These are phyloP conservation scores for Fusarium sambucinum DNA, from an alignment of 2,329 filamentous ascomycete genomes.

Conservation along the genomic window DNA sequence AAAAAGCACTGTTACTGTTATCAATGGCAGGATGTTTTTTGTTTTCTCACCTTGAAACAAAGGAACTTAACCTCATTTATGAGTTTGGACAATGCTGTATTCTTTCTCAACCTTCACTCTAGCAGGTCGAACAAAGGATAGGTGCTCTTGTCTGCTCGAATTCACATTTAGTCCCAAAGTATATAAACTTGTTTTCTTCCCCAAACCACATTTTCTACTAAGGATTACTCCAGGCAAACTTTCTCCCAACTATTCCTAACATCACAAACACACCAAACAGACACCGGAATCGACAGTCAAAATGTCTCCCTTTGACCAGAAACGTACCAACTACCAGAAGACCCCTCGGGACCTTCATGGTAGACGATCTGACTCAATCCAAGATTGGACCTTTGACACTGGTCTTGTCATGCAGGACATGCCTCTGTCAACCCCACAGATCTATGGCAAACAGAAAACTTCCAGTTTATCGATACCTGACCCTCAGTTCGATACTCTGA, in stretches of 20 bases:
- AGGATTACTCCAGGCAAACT: neutral
- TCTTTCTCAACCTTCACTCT: neutral
- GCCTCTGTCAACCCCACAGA: neutral
- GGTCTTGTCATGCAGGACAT: neutral
- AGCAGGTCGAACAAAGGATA: neutral
- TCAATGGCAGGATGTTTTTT: neutral
- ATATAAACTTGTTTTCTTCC: neutral
- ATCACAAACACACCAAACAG: neutral
- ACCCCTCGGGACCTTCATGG: fast-evolving
- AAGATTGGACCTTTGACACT: neutral
- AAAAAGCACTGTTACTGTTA: neutral
- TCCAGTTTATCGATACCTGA: neutral
- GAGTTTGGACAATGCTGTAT: too few relatives aligned
- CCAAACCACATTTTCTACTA: neutral
- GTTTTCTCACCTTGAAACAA: neutral
- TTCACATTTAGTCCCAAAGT: fast-evolving
- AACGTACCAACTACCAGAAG: too few relatives aligned
- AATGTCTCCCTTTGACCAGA: neutral
- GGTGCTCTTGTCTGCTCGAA: fast-evolving
- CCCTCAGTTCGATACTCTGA: neutral
- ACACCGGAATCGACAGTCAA: neutral
- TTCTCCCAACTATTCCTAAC: too few relatives aligned
- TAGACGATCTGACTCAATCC: neutral
- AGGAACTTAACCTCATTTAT: fast-evolving
- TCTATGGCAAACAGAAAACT: neutral